These are phyloP conservation scores for Penicillium soppii DNA, from an alignment of 495 filamentous ascomycete genomes.

Conservation along the genomic window DNA sequence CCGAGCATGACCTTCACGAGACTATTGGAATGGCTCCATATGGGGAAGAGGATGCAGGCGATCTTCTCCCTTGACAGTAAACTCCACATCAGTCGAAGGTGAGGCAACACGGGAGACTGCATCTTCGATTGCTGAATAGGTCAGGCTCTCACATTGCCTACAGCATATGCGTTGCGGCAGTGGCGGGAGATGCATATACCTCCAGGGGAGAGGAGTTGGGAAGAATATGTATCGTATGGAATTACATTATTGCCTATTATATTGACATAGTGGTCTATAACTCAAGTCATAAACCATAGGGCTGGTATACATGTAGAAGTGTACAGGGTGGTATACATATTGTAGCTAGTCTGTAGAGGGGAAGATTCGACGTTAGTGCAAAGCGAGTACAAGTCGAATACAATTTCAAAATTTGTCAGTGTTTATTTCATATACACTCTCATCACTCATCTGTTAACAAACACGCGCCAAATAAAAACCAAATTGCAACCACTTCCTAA, in stretches of 20 bases:
- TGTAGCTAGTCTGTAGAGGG: no score
- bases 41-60: conserved; percentile 8
- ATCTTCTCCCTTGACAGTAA: neutral
- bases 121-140: neutral
- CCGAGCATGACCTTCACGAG: neutral
- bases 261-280: neutral
- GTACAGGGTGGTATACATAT: no score
- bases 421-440: no score
- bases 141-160: conserved; percentile 7
- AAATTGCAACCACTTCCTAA: neutral
- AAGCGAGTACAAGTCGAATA: no score
- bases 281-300: no score
- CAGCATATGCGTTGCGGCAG: neutral
- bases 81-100: neutral
- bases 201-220: no score
- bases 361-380: no score
- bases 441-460: no score
- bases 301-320: no score
- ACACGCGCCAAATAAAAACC: neutral
- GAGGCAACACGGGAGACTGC: conserved; percentile 11
- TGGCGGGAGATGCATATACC: neutral
- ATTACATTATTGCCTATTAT: neutral
- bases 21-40: conserved; percentile 7
- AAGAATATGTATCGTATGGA: neutral
- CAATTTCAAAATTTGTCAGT: no score